Percentiles rank a stretch among this genome's conserved stretches.
Conservation (phyloP, 164 flowering plant species). For the Hamamelis virginiana region DNA sequence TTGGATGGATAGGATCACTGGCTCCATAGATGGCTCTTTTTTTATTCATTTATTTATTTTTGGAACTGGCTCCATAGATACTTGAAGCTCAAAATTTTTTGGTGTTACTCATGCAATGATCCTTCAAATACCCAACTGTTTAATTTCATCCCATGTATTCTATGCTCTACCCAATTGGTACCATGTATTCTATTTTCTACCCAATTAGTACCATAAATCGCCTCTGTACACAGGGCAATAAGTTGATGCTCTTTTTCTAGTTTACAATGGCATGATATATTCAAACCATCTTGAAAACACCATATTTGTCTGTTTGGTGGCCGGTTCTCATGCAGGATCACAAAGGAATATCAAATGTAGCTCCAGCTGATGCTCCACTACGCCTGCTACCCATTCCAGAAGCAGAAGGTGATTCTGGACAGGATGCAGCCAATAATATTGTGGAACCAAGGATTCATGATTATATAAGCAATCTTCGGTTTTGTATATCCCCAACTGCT, state of each 20-base stretch:
- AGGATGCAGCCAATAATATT: conserved; percentile 17
- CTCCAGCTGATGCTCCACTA: conserved; percentile 88
- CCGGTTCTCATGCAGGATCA: conserved; percentile 71
- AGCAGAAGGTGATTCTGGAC: conserved; percentile 23
- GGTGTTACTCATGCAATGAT: too few species aligned
- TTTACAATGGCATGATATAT: background rate
- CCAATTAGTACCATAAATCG: too few species aligned
- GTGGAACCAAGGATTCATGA: conserved; percentile 77
- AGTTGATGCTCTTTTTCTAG: too few species aligned
- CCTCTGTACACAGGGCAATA: too few species aligned
- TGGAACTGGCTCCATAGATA: too few species aligned
- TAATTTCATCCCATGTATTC: too few species aligned
- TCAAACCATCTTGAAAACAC: background rate
- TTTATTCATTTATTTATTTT: too few species aligned
- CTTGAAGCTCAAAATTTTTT: too few species aligned
- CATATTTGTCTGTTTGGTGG: conserved; percentile 3
- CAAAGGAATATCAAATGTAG: conserved; percentile 90
- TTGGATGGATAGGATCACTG: background rate
- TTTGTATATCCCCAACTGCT: conserved; percentile 91
- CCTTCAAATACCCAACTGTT: too few species aligned
- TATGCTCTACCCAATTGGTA: too few species aligned
- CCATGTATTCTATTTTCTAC: too few species aligned
- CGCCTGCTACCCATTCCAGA: conserved; percentile 47
- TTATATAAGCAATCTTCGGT: conserved; percentile 66
- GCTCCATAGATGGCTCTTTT: background rate